A percentile compares a stretch with the other conserved stretches of the same genome.
Conservation (phyloP, 2,329 filamentous ascomycete species). For the Colletotrichum camelliae region DNA sequence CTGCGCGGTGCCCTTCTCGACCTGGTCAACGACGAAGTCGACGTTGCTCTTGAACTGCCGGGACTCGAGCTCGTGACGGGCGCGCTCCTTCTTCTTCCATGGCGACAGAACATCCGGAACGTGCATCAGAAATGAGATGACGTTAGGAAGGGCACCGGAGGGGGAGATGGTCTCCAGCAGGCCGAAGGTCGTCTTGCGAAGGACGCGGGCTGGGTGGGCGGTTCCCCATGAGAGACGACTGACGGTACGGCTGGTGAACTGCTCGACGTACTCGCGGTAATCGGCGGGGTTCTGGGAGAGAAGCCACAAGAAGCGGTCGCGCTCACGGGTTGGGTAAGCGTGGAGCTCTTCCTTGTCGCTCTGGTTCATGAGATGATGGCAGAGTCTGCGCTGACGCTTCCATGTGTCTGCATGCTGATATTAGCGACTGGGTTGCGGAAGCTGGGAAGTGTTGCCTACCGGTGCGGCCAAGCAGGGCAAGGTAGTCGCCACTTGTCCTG, state of each 20-base stretch:
- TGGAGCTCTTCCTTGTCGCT: slow-evolving; percentile 42
- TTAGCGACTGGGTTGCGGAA: background rate
- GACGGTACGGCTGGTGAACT: slow-evolving; percentile 52
- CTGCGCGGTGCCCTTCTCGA: slow-evolving; percentile 34
- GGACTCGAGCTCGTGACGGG: slow-evolving; percentile 43
- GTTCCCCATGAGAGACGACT: slow-evolving; percentile 52
- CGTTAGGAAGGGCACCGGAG: slow-evolving; percentile 47
- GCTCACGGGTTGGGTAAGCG: slow-evolving; percentile 47
- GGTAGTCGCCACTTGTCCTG: slow-evolving; percentile 50
- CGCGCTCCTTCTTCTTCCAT: slow-evolving; percentile 49
- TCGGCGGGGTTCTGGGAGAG: slow-evolving; percentile 42
- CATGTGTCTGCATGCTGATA: slow-evolving; percentile 41
- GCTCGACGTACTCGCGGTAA: slow-evolving; percentile 51
- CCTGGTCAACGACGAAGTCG: slow-evolving; percentile 37
- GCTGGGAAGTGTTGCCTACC: slow-evolving; percentile 28
- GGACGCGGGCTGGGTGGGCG: slow-evolving; percentile 40
- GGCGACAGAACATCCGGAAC: slow-evolving; percentile 45
- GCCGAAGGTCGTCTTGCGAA: slow-evolving; percentile 50
- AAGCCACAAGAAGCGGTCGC: slow-evolving; percentile 50
- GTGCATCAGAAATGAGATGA: slow-evolving; percentile 42
- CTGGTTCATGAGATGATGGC: slow-evolving; percentile 46
- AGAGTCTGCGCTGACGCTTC: slow-evolving; percentile 53
- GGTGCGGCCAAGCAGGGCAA: slow-evolving; percentile 49
- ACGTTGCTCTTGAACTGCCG: slow-evolving; percentile 42
- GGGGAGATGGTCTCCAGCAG: slow-evolving; percentile 52